Evolutionary conservation across 768 basidiomycete genomes (phyloP).

Genomic region (Lactarius tabidus): DNA sequence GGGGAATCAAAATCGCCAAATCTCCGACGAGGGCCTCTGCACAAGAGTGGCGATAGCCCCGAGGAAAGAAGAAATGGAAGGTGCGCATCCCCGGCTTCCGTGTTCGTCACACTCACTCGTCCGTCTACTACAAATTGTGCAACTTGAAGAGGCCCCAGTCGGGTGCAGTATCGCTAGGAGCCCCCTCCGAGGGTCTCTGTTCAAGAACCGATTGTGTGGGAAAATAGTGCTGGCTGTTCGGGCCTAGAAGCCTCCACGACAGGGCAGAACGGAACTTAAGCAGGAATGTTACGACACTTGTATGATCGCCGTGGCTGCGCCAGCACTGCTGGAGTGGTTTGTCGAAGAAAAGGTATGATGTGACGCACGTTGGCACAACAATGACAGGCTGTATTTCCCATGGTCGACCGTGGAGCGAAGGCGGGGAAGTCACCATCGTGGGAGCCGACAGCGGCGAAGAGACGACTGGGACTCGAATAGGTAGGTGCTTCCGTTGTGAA

Average conservation of each 20-base stretch:
- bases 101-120: background rate
- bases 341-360: slow-evolving; percentile 7
- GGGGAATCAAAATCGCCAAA: slow-evolving; percentile 10
- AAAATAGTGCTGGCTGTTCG: background rate
- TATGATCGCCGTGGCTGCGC: slow-evolving; percentile 21
- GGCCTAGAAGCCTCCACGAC: slow-evolving; percentile 15
- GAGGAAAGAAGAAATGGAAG: slow-evolving; percentile 2
- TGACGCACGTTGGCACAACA: slow-evolving; percentile 4
- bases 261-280: slow-evolving; percentile 13
- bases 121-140: background rate
- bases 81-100: background rate
- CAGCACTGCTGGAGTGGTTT: background rate
- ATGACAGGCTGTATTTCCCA: slow-evolving; percentile 10
- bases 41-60: background rate
- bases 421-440: slow-evolving; percentile 4
- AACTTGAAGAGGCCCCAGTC: background rate
- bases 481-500: background rate
- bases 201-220: background rate
- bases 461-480: background rate
- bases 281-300: slow-evolving; percentile 9
- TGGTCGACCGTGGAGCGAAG: slow-evolving; percentile 2
- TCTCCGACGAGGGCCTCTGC: slow-evolving; percentile 1
- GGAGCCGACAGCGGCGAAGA: slow-evolving; percentile 15
- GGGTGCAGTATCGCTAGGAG: background rate
- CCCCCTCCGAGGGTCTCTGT: background rate